phyloP scores from a whole-genome alignment of 1,139 yeast species.

The Citeromyces hawaiiensis region DNA sequence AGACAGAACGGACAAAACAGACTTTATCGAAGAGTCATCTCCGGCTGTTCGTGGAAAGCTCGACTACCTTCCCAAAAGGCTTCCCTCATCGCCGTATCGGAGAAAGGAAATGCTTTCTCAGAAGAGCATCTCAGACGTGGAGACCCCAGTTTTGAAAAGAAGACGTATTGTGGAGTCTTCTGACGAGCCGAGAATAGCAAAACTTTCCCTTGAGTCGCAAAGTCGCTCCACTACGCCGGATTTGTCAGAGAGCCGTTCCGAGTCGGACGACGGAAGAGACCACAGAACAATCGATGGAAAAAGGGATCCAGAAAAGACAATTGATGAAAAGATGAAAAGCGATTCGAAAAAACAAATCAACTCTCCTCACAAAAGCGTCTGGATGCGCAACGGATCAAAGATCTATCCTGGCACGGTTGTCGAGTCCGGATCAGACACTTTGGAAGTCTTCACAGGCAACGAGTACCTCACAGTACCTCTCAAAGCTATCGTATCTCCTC shows the following conservation, averaged over 20 bases:
- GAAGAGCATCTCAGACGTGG: background rate
- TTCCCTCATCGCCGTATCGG: background rate
- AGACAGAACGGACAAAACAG: background rate
- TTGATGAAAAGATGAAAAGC: background rate
- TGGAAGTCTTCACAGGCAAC: constrained; percentile 2
- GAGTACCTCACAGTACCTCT: constrained; percentile 3
- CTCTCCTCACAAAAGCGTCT: background rate
- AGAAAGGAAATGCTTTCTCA: background rate
- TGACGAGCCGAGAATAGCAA: background rate
- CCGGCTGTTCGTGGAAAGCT: constrained; percentile 2
- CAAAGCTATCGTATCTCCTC: constrained; percentile 12
- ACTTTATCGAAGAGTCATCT: constrained; percentile 5
- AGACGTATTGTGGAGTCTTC: background rate
- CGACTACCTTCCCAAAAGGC: background rate
- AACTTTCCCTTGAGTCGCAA: background rate
- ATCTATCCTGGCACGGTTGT: constrained; percentile 3
- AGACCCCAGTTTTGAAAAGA: background rate
- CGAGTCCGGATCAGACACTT: constrained; percentile 5
- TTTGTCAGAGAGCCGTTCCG: background rate
- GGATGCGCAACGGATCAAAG: constrained; percentile 1
- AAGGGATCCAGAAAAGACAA: too few relatives aligned
- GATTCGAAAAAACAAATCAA: background rate
- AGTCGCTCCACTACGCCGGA: background rate
- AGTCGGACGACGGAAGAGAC: background rate
- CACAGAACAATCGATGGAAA: too few relatives aligned